Conservation (phyloP, 2,329 filamentous ascomycete genomes). For the Parastagonospora nodorum region DNA sequence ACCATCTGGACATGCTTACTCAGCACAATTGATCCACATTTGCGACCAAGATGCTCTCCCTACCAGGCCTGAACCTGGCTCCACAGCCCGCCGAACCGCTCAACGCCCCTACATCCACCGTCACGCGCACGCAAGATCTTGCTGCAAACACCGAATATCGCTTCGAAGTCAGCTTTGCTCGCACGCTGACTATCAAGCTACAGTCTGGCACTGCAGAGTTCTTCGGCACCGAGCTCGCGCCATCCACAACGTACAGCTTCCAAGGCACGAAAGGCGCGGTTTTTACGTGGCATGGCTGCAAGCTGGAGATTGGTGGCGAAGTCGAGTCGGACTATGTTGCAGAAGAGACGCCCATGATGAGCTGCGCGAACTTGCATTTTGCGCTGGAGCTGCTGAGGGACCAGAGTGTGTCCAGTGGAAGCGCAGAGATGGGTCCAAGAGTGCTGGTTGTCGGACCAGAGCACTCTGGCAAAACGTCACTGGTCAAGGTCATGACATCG, state of each 20-base stretch:
- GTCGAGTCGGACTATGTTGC: conserved; percentile 71
- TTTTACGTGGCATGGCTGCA: conserved; percentile 90
- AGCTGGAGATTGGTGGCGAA: conserved; percentile 76
- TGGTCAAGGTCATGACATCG: conserved; percentile 76
- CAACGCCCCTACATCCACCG: conserved; percentile 24
- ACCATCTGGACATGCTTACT: background rate
- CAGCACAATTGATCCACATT: background rate
- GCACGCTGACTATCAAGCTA: conserved; percentile 59
- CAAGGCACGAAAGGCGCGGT: conserved; percentile 83
- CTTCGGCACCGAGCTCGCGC: conserved; percentile 91
- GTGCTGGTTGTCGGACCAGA: conserved; percentile 81
- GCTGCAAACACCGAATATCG: conserved; percentile 53
- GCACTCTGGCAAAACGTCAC: conserved; percentile 80
- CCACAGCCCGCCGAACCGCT: conserved; percentile 35
- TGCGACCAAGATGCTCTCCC: conserved; percentile 39
- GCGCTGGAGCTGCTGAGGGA: conserved; percentile 76
- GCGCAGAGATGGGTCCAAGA: conserved; percentile 67
- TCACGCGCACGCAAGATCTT: conserved; percentile 48
- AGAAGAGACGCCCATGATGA: conserved; percentile 80
- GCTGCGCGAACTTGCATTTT: conserved; percentile 85
- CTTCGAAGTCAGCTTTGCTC: conserved; percentile 47
- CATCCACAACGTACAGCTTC: conserved; percentile 79
- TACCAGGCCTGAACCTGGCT: conserved; percentile 54
- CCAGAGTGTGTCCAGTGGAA: conserved; percentile 54
- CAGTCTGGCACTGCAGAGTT: conserved; percentile 85